These are phyloP conservation scores for Epichloe typhina DNA, from an alignment of 2,329 filamentous ascomycete genomes.

Conservation along the genomic window DNA sequence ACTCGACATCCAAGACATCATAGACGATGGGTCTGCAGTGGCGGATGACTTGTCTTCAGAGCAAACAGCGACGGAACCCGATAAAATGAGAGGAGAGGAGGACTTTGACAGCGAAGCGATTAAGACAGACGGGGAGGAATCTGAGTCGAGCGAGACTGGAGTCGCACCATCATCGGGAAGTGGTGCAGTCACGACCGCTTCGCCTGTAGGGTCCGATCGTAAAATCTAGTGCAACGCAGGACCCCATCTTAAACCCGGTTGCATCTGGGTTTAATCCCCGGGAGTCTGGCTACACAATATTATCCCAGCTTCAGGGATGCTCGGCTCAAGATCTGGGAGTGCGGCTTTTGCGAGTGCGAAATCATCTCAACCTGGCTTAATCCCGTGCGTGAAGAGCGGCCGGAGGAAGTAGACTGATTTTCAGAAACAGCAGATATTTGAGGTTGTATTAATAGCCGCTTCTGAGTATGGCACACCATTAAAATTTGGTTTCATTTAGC, in stretches of 20 bases:
- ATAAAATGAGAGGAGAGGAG: constrained; percentile 12
- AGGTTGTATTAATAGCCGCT: background rate
- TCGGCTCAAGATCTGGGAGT: background rate
- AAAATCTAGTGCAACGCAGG: constrained; percentile 28
- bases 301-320: background rate
- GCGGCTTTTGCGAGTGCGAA: background rate
- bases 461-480: background rate
- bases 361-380: background rate
- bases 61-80: constrained; percentile 20
- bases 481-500: background rate
- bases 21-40: constrained; percentile 12
- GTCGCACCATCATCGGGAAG: constrained; percentile 28
- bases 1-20: constrained; percentile 1
- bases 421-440: background rate
- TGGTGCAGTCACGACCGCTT: constrained; percentile 25
- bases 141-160: constrained; percentile 18
- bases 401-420: background rate
- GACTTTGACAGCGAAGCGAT: constrained; percentile 13
- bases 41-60: constrained; percentile 26
- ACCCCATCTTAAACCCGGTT: constrained; percentile 40
- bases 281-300: background rate
- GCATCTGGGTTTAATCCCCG: constrained; percentile 43
- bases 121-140: constrained; percentile 10
- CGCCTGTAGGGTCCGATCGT: constrained; percentile 20
- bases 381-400: background rate